Conservation (phyloP, 1,284 basidiomycete species). For the Moniliella sp. region DNA sequence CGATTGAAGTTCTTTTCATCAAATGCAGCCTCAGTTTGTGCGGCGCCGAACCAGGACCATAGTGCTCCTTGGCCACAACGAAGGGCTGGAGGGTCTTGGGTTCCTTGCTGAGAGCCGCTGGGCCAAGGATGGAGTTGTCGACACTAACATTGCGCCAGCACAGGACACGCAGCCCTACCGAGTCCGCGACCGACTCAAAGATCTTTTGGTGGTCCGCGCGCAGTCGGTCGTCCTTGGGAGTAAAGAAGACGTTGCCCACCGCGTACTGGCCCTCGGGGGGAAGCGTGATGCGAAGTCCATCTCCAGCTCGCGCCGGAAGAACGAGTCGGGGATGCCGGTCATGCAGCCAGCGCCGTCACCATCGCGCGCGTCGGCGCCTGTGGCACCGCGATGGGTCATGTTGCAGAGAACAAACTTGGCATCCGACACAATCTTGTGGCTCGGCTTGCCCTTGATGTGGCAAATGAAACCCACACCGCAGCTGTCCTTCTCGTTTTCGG, state of each 20-base stretch:
- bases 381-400: conserved; percentile 95
- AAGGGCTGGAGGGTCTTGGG: conserved; percentile 89
- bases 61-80: conserved; percentile 68
- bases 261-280: conserved; percentile 80
- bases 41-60: conserved; percentile 43
- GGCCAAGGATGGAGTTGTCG: conserved; percentile 83
- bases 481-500: conserved; percentile 69
- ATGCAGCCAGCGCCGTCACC: conserved; percentile 96
- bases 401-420: conserved; percentile 68
- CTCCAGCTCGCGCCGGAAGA: conserved; percentile 66
- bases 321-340: conserved; percentile 82
- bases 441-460: conserved; percentile 81
- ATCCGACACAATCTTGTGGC: conserved; percentile 95
- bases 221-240: conserved; percentile 52
- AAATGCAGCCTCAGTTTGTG: conserved; percentile 38
- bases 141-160: conserved; percentile 94
- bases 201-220: conserved; percentile 57
- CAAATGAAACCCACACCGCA: conserved; percentile 86
- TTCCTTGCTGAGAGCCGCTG: conserved; percentile 80
- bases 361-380: conserved; percentile 87
- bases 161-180: conserved; percentile 67
- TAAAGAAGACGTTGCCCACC: conserved; percentile 88
- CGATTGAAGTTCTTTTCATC: conserved; percentile 73
- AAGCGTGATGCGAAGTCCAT: conserved; percentile 62
- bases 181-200: conserved; percentile 59